Conservation (phyloP, 225 moss, liverwort and hornwort genomes). For the Thuidium tamariscinum region DNA sequence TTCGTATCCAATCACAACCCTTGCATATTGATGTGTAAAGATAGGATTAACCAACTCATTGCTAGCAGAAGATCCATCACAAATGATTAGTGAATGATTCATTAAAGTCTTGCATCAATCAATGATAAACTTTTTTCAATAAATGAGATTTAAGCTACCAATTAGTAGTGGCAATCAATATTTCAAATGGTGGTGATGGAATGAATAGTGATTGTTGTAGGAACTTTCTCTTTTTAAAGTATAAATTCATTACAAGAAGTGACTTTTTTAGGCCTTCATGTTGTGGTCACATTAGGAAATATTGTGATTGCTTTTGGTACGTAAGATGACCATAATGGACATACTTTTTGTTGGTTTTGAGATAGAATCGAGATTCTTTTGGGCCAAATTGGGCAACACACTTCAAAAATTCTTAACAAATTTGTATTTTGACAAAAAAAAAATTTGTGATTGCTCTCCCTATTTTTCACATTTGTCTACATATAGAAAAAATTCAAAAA, state of each 20-base stretch:
- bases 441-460: background rate
- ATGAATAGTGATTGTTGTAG: background rate
- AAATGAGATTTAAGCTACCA: background rate
- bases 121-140: rapidly evolving
- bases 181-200: background rate
- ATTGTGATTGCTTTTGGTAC: background rate
- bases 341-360: background rate
- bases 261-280: background rate
- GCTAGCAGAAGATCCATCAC: background rate
- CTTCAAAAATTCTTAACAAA: background rate
- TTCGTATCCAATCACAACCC: background rate
- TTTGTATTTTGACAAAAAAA: background rate
- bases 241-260: rapidly evolving
- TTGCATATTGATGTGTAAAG: too few species aligned
- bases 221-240: rapidly evolving
- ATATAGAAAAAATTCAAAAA: background rate
- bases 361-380: background rate
- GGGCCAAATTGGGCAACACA: rapidly evolving
- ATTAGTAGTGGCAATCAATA: background rate
- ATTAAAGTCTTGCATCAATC: background rate
- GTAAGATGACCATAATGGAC: background rate
- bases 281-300: background rate
- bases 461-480: background rate
- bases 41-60: too few species aligned
- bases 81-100: background rate